Conservation (phyloP, 495 filamentous ascomycete species). For the Rostrohypoxylon terebratum region DNA sequence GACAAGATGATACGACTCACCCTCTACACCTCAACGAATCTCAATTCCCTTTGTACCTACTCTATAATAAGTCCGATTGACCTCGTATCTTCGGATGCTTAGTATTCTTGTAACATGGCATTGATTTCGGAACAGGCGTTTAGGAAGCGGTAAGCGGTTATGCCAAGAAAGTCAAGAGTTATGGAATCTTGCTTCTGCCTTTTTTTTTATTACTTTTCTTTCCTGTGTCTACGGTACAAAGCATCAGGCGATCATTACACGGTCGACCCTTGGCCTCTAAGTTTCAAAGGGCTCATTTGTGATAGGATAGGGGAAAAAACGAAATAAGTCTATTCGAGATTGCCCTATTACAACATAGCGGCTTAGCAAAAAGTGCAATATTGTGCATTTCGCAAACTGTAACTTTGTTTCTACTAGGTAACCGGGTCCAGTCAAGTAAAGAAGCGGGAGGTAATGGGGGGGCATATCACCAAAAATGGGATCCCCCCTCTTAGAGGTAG, state of each 20-base stretch:
- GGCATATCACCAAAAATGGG: neutral
- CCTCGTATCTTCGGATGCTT: constrained; percentile 42
- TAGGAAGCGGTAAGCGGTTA: constrained; percentile 37
- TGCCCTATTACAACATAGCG: constrained; percentile 31
- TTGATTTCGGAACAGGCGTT: constrained; percentile 41
- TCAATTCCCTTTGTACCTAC: constrained; percentile 54
- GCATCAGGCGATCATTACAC: constrained; percentile 31
- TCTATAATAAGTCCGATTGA: constrained; percentile 50
- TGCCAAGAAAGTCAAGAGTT: constrained; percentile 26
- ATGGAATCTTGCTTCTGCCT: constrained; percentile 29
- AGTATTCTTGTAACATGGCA: constrained; percentile 49
- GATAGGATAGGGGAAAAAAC: constrained; percentile 39
- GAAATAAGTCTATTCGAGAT: constrained; percentile 26
- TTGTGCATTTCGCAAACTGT: constrained; percentile 2
- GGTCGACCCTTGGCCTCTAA: constrained; percentile 23
- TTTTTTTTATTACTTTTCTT: constrained; percentile 38
- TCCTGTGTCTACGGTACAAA: constrained; percentile 29
- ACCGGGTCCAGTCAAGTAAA: constrained; percentile 1
- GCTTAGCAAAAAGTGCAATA: constrained; percentile 25
- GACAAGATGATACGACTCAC: constrained; percentile 43
- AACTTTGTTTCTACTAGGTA: neutral
- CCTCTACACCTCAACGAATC: constrained; percentile 33
- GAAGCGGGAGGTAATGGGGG: constrained; percentile 8
- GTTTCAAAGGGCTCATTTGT: constrained; percentile 31
- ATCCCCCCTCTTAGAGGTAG: constrained; percentile 9